Evolutionary conservation across 306 rosid species (phyloP).

Genomic region (Hippophae gyantsensis): DNA sequence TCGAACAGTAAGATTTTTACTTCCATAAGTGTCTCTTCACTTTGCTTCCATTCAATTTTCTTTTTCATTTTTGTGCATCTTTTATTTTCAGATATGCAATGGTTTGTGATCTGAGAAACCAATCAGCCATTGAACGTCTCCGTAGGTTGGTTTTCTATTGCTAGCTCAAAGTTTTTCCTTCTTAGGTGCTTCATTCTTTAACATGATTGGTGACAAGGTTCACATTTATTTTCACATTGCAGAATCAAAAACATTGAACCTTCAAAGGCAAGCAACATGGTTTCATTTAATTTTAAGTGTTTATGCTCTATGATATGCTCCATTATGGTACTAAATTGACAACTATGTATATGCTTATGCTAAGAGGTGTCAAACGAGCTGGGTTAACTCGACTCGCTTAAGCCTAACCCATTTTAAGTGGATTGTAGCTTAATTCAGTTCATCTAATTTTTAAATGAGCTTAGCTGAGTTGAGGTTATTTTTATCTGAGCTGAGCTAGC

Average conservation of each 20-base stretch:
- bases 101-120: constrained; percentile 73
- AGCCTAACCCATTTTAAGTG: constrained; percentile 1
- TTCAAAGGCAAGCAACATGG: constrained; percentile 50
- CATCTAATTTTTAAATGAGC: neutral
- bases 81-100: constrained; percentile 58
- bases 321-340: neutral
- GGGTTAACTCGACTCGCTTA: neutral
- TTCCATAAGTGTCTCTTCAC: neutral
- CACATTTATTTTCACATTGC: constrained; percentile 33
- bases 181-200: constrained; percentile 1
- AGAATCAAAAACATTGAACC: constrained; percentile 82
- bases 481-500: too few species aligned
- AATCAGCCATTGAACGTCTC: constrained; percentile 78
- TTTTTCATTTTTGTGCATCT: neutral
- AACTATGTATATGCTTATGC: neutral
- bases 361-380: too few species aligned
- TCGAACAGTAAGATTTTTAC: neutral
- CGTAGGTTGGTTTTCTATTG: constrained; percentile 47
- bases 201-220: constrained; percentile 17
- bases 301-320: constrained; percentile 8
- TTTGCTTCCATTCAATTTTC: neutral
- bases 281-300: constrained; percentile 12
- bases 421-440: neutral
- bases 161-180: neutral
- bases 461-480: too few species aligned